These are phyloP conservation scores for Primulina eburnea DNA, from an alignment of 257 asterid genomes.

Conservation along the genomic window DNA sequence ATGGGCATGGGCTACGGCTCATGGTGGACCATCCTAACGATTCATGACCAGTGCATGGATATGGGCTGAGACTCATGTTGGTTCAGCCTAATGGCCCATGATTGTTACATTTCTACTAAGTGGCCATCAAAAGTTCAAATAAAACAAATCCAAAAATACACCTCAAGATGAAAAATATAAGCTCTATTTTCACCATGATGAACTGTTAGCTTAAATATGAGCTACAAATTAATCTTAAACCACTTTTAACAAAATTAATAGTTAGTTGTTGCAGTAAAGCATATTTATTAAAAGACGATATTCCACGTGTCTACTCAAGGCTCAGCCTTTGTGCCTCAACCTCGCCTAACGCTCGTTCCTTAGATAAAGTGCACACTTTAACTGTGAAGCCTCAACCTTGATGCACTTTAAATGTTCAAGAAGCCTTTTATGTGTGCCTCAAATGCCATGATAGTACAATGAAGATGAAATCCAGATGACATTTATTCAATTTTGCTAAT, in stretches of 20 bases:
- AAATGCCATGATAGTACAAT: too few relatives aligned
- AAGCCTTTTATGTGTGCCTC: too few relatives aligned
- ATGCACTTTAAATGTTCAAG: not conserved
- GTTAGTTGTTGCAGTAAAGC: too few relatives aligned
- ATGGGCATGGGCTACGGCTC: too few relatives aligned
- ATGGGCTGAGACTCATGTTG: too few relatives aligned
- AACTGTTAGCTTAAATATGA: too few relatives aligned
- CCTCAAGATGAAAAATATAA: not conserved
- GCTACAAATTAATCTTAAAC: not conserved
- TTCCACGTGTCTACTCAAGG: not conserved
- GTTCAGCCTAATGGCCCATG: too few relatives aligned
- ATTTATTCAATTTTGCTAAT: not conserved
- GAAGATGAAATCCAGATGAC: not conserved
- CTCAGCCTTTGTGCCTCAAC: not conserved
- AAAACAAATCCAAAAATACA: not conserved
- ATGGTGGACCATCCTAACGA: too few relatives aligned
- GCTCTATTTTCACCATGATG: not conserved
- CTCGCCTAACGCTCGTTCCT: not conserved
- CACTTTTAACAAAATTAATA: not conserved
- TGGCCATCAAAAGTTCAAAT: not conserved
- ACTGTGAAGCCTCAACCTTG: not conserved
- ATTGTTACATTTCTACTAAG: not conserved
- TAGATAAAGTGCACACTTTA: not conserved
- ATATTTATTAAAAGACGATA: too few relatives aligned
- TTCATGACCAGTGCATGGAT: too few relatives aligned